These are phyloP conservation scores for Termitomyces sp. DNA, from an alignment of 768 basidiomycete species.

Conservation along the genomic window DNA sequence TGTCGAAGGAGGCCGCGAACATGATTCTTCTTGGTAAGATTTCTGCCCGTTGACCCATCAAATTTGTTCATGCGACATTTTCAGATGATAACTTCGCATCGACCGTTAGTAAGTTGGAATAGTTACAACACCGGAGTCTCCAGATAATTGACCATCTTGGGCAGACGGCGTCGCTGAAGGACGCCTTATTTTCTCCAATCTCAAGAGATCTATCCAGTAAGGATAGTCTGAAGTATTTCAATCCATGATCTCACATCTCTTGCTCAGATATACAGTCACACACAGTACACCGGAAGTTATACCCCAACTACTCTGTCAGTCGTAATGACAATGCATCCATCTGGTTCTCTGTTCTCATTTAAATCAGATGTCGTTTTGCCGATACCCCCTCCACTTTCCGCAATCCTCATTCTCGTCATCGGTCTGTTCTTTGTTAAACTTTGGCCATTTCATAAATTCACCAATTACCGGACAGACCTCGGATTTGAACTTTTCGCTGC, in stretches of 20 bases:
- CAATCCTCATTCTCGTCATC: conserved; percentile 67
- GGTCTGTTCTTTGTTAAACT: conserved; percentile 30
- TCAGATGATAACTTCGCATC: conserved; percentile 70
- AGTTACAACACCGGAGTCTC: neutral
- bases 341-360: neutral
- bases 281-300: conserved; percentile 69
- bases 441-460: neutral
- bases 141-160: neutral
- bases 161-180: conserved; percentile 65
- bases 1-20: conserved; percentile 70
- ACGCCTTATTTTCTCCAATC: conserved; percentile 63
- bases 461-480: conserved; percentile 39
- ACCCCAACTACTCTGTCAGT: conserved; percentile 61
- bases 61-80: neutral
- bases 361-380: conserved; percentile 59
- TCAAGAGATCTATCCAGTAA: conserved; percentile 67
- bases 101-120: conserved; percentile 50
- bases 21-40: conserved; percentile 62
- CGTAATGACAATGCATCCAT: neutral
- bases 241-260: neutral
- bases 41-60: neutral
- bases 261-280: conserved; percentile 49
- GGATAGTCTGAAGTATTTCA: conserved; percentile 7
- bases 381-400: conserved; percentile 58
- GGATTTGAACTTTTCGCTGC: conserved; percentile 67